Base-by-base conservation (phyloP, 805 yeast species). In the Saccharomycopsis sp. region DNA sequence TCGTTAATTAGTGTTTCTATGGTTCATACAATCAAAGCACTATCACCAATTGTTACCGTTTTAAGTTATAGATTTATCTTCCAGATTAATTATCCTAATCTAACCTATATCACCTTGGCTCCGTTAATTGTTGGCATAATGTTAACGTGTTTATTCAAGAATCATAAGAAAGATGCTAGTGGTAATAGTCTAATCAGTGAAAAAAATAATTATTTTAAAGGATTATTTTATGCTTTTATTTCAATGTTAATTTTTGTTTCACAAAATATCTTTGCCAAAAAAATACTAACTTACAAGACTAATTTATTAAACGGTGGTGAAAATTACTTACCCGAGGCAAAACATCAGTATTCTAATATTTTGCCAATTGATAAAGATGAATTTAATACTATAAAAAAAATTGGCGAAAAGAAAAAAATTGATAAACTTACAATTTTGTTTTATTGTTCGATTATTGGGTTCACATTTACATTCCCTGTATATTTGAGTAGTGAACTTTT, bases 11-110 rank as follows among this genome's bases (percentile, higher is more conserved):
- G 96, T 0, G 96, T 93, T n/a, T 85, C 96, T 4, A 66, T 89
- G 52, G 97, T 93, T 17, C 97, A 90, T 61, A 88, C 97, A 6
- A 80, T 90, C 54, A 93, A 93, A 65, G 93, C 96, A 1, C 67
- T 90, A 31, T 81, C 95, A 26, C 98, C 98, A 2, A 68, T 90
- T 21, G 75, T 86, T 40, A 90, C 97, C 0, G 97, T 93, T 9
- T 61, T 77, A 24, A 85, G 85, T 35, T 88, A 88, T 64, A 70
- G 84, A 52, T 49, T 79, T 9, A 44, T 81, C 31, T 83, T 81
- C 58, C 67, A 72, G 24, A 73, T 68, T 39, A 63, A 66, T 38
- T 90, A 85, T 68, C 70, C 71, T 43, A 40, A 56, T 7, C 70
- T 74, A 55, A 88, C 97, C 2, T 90, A 90, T 58, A 51, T 81